Percentiles rank a stretch among this genome's conserved stretches.
Evolutionary conservation across 208 protist genomes (phyloP).

Genomic region (Wallacemonas sp.): DNA sequence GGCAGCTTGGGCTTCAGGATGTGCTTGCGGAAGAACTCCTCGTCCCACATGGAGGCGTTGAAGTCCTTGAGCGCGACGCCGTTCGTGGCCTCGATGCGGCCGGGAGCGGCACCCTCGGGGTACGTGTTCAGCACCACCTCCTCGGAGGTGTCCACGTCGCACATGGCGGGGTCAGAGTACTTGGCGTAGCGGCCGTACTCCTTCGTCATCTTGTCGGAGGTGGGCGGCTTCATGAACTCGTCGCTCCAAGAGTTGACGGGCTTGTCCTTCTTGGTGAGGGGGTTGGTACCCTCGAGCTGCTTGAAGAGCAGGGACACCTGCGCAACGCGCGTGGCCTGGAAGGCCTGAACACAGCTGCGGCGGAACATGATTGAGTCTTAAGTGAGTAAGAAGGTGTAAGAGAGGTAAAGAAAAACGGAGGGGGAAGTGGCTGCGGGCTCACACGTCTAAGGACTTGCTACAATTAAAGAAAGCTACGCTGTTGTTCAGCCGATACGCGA

Average conservation of each 20-base stretch:
- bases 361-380: conserved; percentile 56
- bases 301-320: conserved; percentile 78
- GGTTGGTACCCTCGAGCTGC: conserved; percentile 77
- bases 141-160: conserved; percentile 73
- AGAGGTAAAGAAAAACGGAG: conserved; percentile 6
- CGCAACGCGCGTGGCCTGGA: conserved; percentile 63
- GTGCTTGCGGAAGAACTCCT: conserved; percentile 93
- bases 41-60: conserved; percentile 87
- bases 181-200: conserved; percentile 89
- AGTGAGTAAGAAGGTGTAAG: conserved; percentile 11
- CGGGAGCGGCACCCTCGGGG: conserved; percentile 67
- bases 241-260: conserved; percentile 82
- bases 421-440: conserved; percentile 9
- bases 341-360: conserved; percentile 51
- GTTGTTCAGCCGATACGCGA: neutral
- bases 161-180: conserved; percentile 83
- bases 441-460: conserved; percentile 15
- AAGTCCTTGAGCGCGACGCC: conserved; percentile 87
- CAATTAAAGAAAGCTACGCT: conserved; percentile 16
- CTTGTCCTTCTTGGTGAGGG: conserved; percentile 85
- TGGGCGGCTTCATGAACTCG: conserved; percentile 84
- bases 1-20: conserved; percentile 89
- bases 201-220: conserved; percentile 65
- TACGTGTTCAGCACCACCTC: conserved; percentile 93
- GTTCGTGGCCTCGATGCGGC: conserved; percentile 82